These are phyloP conservation scores for Trichoderma sp. DNA, from an alignment of 2,329 filamentous ascomycete species.

Conservation along the genomic window DNA sequence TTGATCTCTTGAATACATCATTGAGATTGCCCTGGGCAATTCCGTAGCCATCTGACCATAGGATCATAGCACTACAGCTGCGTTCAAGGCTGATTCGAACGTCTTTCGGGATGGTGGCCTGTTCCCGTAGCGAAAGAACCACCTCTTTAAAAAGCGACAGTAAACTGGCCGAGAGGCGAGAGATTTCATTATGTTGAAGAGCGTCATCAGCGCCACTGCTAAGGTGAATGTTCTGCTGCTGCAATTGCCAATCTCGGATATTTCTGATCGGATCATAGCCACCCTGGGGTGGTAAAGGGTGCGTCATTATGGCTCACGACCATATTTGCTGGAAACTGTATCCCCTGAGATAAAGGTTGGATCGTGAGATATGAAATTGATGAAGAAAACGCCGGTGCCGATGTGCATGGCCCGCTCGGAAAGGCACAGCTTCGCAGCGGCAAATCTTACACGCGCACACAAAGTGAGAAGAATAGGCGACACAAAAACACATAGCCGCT, in stretches of 20 bases:
- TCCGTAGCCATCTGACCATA: slow-evolving; percentile 2
- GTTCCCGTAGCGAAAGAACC: not conserved
- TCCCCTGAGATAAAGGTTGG: too few species aligned
- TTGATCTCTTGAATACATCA: not conserved
- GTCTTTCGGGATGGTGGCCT: not conserved
- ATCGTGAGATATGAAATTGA: not conserved
- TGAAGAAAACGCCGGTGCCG: not conserved
- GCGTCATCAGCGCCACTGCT: not conserved
- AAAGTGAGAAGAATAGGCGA: not conserved
- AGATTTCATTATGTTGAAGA: not conserved
- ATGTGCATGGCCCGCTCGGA: not conserved
- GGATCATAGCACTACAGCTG: slow-evolving; percentile 2
- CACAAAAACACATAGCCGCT: not conserved
- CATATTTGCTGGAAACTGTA: not conserved
- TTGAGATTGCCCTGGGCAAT: not conserved
- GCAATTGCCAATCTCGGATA: slow-evolving; percentile 1
- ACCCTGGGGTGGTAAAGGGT: not conserved
- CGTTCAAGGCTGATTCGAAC: not conserved
- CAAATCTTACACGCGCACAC: not conserved
- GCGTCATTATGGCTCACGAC: not conserved
- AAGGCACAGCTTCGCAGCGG: not conserved
- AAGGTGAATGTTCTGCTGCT: not conserved
- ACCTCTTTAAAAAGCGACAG: not conserved
- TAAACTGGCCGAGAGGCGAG: not conserved
- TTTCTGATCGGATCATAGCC: not conserved